phyloP scores from a whole-genome alignment of 225 moss, liverwort and hornwort genomes.

The Thuidium tamariscinum region DNA sequence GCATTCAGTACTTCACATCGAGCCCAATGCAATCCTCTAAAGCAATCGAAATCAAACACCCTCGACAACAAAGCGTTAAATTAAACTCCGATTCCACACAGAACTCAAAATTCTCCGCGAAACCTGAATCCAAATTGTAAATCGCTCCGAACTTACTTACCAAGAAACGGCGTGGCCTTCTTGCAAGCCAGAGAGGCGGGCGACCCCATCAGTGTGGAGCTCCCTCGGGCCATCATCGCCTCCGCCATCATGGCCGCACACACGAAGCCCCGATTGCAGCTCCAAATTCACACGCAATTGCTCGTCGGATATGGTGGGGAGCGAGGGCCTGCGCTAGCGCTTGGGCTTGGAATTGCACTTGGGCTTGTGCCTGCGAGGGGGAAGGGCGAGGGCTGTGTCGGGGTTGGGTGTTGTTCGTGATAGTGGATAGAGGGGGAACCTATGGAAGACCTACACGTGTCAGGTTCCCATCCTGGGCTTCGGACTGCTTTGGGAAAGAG shows the following conservation, averaged over 20 bases:
- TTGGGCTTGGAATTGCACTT: background rate
- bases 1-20: background rate
- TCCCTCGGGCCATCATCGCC: slow-evolving; percentile 29
- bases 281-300: background rate
- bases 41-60: background rate
- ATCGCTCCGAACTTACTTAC: background rate
- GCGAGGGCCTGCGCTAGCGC: background rate
- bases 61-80: background rate
- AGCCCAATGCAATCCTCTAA: background rate
- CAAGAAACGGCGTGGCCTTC: slow-evolving; percentile 14
- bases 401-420: slow-evolving; percentile 4
- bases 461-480: slow-evolving; percentile 11
- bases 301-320: background rate
- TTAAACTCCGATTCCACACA: background rate
- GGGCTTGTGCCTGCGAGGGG: background rate
- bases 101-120: background rate
- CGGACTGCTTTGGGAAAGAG: background rate
- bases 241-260: slow-evolving; percentile 35
- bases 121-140: background rate
- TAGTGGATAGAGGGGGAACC: slow-evolving; percentile 14
- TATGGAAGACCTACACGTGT: background rate
- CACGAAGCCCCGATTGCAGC: background rate
- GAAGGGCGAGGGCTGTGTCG: background rate
- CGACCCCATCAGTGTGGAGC: slow-evolving; percentile 14
- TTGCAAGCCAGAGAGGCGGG: background rate